phyloP scores from a whole-genome alignment of 2,329 filamentous ascomycete genomes.

The Diaporthe caulivora region DNA sequence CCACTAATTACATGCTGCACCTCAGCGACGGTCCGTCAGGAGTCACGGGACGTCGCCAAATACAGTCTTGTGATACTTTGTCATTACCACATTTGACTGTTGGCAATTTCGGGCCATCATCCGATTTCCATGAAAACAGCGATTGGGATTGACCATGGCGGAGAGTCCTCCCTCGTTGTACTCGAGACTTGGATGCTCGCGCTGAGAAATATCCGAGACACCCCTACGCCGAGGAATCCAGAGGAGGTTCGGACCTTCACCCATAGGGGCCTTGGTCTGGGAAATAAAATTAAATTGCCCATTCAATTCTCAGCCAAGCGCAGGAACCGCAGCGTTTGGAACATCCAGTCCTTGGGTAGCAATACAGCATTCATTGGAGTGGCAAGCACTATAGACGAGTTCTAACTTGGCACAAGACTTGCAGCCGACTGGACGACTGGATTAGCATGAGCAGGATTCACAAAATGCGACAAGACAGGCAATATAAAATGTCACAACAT shows the following conservation, averaged over 20 bases:
- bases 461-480: background rate
- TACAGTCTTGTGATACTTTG: background rate
- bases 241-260: constrained; percentile 9
- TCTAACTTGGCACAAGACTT: constrained; percentile 1
- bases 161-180: background rate
- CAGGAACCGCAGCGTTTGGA: background rate
- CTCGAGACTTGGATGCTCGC: background rate
- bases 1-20: background rate
- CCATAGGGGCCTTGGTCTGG: background rate
- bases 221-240: background rate
- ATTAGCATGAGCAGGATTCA: background rate
- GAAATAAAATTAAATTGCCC: constrained; percentile 12
- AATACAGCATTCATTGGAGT: background rate
- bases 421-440: background rate
- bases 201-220: background rate
- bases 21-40: background rate
- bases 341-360: background rate
- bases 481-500: background rate
- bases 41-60: background rate
- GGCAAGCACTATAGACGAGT: constrained; percentile 5
- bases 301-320: background rate
- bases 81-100: background rate
- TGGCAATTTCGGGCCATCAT: background rate
- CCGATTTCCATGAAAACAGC: background rate
- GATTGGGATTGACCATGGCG: background rate